Evolutionary conservation across 495 filamentous ascomycete genomes (phyloP).

Genomic region (Tirmania nivea): DNA sequence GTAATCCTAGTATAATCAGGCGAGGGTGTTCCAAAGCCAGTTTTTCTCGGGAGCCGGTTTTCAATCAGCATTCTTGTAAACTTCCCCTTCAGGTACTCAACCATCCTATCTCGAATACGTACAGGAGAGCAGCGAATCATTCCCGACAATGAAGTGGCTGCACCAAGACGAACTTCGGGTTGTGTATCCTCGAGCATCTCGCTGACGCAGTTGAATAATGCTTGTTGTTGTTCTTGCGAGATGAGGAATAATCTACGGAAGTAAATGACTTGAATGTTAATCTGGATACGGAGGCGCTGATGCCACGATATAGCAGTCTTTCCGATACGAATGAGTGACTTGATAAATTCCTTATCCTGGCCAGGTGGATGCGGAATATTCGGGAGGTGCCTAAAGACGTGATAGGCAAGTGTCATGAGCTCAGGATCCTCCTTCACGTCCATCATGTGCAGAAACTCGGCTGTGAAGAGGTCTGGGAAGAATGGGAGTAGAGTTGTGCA

Average conservation of each 20-base stretch:
- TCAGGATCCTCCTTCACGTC: conserved; percentile 97
- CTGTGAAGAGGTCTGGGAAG: conserved; percentile 75
- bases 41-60: conserved; percentile 71
- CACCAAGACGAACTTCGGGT: conserved; percentile 85
- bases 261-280: conserved; percentile 98
- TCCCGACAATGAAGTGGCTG: conserved; percentile 72
- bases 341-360: conserved; percentile 64
- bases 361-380: conserved; percentile 85
- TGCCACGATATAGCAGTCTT: conserved; percentile 80
- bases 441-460: conserved; percentile 96
- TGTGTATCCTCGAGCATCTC: conserved; percentile 85
- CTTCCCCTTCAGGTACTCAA: conserved; percentile 48
- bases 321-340: conserved; percentile 70
- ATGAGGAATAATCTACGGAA: conserved; percentile 95
- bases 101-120: conserved; percentile 49
- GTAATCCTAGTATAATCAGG: conserved; percentile 65
- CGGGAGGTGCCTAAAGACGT: conserved; percentile 88
- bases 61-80: conserved; percentile 56
- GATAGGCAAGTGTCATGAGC: conserved; percentile 81
- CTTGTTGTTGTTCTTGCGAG: conserved; percentile 46
- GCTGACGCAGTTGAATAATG: conserved; percentile 71
- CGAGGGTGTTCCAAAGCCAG: conserved; percentile 49
- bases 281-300: conserved; percentile 83
- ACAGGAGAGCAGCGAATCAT: conserved; percentile 97
- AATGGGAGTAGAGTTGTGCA: conserved; percentile 79